Conservation (phyloP, 2,329 filamentous ascomycete species). For the Cladosporium sp. region DNA sequence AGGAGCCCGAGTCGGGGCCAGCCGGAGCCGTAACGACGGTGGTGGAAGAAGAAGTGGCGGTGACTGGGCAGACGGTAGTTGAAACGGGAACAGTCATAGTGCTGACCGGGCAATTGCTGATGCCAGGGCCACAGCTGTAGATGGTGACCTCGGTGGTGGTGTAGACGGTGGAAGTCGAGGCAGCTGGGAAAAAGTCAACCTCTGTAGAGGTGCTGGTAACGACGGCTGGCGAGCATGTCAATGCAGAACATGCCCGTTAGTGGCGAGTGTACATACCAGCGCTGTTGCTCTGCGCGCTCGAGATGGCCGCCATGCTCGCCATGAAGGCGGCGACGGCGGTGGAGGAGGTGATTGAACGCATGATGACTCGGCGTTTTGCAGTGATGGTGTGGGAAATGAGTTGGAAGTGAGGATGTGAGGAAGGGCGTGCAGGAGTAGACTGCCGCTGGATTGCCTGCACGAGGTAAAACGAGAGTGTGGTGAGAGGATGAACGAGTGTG, state of each 20-base stretch:
- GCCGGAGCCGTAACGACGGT: conserved; percentile 12
- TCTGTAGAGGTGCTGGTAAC: conserved; percentile 1
- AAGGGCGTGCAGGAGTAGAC: conserved; percentile 4
- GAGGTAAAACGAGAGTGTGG: not conserved
- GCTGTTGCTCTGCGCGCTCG: not conserved
- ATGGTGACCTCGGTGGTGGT: conserved; percentile 42
- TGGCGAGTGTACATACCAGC: not conserved
- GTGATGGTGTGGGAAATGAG: not conserved
- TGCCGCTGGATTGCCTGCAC: not conserved
- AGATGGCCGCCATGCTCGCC: not conserved
- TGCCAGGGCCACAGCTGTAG: conserved; percentile 36
- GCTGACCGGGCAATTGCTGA: conserved; percentile 38
- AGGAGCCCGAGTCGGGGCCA: not conserved
- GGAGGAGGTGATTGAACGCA: not conserved
- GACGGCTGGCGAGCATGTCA: not conserved
- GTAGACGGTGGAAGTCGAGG: conserved; percentile 39
- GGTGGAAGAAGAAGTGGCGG: conserved; percentile 24
- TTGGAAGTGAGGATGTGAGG: not conserved
- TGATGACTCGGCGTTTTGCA: not conserved
- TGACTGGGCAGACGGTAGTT: conserved; percentile 43
- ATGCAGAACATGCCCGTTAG: not conserved
- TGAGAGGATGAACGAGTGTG: conserved; percentile 7
- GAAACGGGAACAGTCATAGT: conserved; percentile 38
- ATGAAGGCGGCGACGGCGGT: not conserved
- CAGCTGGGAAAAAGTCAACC: conserved; percentile 27